A percentile compares a stretch with the other conserved stretches of the same genome.
These are phyloP conservation scores for Fraxinus angustifolia DNA, from an alignment of 305 asterid genomes.

Conservation along the genomic window DNA sequence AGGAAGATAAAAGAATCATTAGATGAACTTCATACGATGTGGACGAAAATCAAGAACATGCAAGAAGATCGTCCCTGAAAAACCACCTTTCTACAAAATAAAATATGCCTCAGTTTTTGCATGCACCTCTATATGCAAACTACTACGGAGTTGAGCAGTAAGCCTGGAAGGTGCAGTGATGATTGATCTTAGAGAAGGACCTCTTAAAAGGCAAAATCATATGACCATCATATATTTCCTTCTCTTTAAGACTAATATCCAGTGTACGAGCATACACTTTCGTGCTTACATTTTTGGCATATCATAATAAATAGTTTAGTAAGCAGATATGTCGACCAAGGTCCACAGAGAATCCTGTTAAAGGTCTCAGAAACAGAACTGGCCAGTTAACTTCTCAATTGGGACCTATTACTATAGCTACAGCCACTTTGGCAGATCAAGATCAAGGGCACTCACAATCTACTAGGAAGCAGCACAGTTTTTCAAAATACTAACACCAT, in stretches of 20 bases:
- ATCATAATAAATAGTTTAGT: not conserved
- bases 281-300: not conserved
- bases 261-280: not conserved
- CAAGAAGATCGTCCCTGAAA: not conserved
- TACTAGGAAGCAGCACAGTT: not conserved
- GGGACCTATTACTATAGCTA: not conserved
- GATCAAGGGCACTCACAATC: not conserved
- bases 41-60: not conserved
- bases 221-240: conserved; percentile 22
- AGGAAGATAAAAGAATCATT: not conserved
- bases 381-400: not conserved
- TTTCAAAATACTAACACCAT: too few species aligned
- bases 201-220: conserved; percentile 16
- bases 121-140: conserved; percentile 33
- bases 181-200: conserved; percentile 28
- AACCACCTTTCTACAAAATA: not conserved
- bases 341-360: not conserved
- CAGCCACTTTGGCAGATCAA: not conserved
- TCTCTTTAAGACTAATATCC: conserved; percentile 16
- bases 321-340: not conserved
- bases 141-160: conserved; percentile 19
- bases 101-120: not conserved
- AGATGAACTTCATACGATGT: not conserved
- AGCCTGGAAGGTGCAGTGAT: conserved; percentile 33
- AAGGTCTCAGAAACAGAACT: not conserved